phyloP scores from a whole-genome alignment of 257 asterid genomes.

The Mentha longifolia region DNA sequence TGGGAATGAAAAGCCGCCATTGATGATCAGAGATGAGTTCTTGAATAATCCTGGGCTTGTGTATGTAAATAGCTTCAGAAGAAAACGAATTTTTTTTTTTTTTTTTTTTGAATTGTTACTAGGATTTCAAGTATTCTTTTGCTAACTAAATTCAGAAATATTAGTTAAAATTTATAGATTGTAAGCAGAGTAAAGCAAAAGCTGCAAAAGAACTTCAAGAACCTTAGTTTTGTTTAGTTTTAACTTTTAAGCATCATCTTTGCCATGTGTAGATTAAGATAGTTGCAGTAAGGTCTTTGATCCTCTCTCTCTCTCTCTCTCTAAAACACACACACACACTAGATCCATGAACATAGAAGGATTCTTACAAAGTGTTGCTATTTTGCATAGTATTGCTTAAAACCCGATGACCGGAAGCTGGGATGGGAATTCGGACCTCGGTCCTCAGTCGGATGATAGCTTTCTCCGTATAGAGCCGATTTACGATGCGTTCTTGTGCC shows the following conservation, averaged over 20 bases:
- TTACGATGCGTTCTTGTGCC: constrained; percentile 88
- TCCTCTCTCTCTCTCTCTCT: no score
- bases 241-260: neutral
- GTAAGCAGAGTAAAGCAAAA: no score
- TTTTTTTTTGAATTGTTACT: neutral
- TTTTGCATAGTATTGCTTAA: constrained; percentile 34
- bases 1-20: neutral
- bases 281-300: no score
- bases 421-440: constrained; percentile 61
- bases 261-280: neutral
- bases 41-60: constrained; percentile 8
- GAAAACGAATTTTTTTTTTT: neutral
- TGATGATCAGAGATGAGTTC: constrained; percentile 24
- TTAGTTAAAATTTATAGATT: neutral
- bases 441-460: constrained; percentile 73
- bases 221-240: neutral
- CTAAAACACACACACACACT: no score
- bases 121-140: neutral
- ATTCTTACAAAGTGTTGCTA: constrained; percentile 19
- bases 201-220: neutral
- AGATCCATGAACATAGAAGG: neutral
- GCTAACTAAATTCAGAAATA: neutral
- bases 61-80: neutral
- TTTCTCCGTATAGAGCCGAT: constrained; percentile 70
- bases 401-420: constrained; percentile 74